phyloP scores from a whole-genome alignment of 768 basidiomycete genomes.

The Udeniomyces megalosporus region DNA sequence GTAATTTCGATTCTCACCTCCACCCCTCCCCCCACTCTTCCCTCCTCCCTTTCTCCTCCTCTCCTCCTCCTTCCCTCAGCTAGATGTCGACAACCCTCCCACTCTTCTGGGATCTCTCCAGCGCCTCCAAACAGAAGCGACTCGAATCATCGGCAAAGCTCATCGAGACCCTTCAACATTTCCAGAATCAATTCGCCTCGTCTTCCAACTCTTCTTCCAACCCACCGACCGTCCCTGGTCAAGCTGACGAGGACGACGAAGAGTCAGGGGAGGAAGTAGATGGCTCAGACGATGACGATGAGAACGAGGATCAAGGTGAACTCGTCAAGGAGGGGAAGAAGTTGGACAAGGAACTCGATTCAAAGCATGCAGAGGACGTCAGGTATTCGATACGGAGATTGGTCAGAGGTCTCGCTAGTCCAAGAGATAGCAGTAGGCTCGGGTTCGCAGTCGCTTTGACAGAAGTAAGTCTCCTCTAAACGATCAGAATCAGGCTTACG shows the following conservation, averaged over 20 bases:
- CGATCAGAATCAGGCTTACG: too few species aligned
- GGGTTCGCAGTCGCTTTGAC: conserved; percentile 94
- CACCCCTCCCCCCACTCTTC: not conserved
- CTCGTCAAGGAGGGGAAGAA: conserved; percentile 18
- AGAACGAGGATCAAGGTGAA: conserved; percentile 21
- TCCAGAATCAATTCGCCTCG: conserved; percentile 44
- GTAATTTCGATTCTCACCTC: too few species aligned
- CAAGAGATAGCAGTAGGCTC: conserved; percentile 78
- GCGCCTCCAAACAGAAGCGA: conserved; percentile 58
- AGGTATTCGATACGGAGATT: conserved; percentile 79
- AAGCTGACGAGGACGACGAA: conserved; percentile 29
- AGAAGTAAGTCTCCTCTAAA: conserved; percentile 46
- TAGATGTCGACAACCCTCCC: conserved; percentile 54
- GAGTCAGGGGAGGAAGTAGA: conserved; percentile 37
- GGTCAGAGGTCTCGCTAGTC: conserved; percentile 73
- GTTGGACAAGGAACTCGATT: conserved; percentile 34
- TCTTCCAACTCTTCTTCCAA: not conserved
- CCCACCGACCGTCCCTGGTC: conserved; percentile 19
- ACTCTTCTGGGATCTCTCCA: conserved; percentile 86
- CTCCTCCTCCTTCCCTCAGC: not conserved
- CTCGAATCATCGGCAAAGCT: conserved; percentile 75
- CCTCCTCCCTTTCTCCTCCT: not conserved
- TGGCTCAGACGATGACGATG: conserved; percentile 31
- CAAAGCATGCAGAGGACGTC: conserved; percentile 72
- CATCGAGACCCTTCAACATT: conserved; percentile 60